A percentile compares a stretch with the other conserved stretches of the same genome.
phyloP scores from a whole-genome alignment of 2,329 filamentous ascomycete genomes.

The Periconia macrospinosa region DNA sequence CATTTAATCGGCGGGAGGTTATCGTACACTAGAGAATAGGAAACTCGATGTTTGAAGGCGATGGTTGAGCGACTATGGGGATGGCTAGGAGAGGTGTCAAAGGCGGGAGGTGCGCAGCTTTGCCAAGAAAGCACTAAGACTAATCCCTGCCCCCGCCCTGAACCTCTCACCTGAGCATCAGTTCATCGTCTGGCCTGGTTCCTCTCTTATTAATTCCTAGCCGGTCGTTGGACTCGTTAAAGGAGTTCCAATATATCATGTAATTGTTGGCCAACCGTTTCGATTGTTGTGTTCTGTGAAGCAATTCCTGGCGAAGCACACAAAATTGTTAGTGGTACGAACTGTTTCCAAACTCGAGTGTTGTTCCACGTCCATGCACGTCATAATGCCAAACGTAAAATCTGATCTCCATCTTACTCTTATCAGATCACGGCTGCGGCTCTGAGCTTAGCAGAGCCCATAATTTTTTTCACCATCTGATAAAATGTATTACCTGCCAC shows the following conservation, averaged over 20 bases:
- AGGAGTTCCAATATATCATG: too few species aligned
- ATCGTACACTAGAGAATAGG: neutral
- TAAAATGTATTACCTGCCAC: too few species aligned
- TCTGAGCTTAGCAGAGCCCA: neutral
- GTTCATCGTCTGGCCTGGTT: slow-evolving; percentile 3
- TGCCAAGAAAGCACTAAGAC: slow-evolving; percentile 15
- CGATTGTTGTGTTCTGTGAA: neutral
- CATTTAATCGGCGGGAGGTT: slow-evolving; percentile 14
- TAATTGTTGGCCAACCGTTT: too few species aligned
- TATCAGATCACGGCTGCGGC: slow-evolving; percentile 8
- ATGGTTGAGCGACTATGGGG: slow-evolving; percentile 13
- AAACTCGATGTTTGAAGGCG: neutral
- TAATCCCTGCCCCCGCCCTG: slow-evolving; percentile 9
- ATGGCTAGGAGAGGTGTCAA: slow-evolving; percentile 15
- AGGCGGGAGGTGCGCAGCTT: slow-evolving; percentile 26
- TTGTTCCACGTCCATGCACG: slow-evolving; percentile 14
- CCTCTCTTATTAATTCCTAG: neutral
- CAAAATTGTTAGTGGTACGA: neutral
- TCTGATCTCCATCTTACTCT: neutral
- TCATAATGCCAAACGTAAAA: slow-evolving; percentile 11
- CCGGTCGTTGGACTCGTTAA: neutral
- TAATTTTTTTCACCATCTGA: too few species aligned
- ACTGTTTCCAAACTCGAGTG: neutral
- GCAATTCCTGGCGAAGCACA: neutral
- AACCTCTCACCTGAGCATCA: slow-evolving; percentile 19